Conservation (phyloP, 2,329 filamentous ascomycete species). For the Epichloe gansuensis region DNA sequence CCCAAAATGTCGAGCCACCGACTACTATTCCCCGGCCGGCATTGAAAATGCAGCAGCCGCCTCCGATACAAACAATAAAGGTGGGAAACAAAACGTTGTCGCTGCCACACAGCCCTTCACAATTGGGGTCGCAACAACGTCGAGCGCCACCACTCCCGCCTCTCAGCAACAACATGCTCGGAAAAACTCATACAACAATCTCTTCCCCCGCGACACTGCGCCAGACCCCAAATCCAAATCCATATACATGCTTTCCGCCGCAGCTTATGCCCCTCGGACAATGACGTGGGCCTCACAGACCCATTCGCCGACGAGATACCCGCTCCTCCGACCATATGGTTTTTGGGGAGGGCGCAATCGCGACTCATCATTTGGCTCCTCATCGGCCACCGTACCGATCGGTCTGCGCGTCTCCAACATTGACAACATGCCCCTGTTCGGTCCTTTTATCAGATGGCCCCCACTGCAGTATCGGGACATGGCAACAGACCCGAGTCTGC, state of each 20-base stretch:
- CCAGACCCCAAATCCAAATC: constrained; percentile 16
- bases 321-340: constrained; percentile 33
- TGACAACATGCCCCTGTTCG: constrained; percentile 31
- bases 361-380: constrained; percentile 52
- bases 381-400: constrained; percentile 59
- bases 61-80: no score
- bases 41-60: neutral
- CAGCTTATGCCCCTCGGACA: constrained; percentile 5
- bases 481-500: neutral
- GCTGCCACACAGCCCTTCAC: neutral
- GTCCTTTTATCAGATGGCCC: constrained; percentile 6
- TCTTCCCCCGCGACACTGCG: constrained; percentile 8
- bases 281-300: neutral
- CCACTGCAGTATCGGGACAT: neutral
- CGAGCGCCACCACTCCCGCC: neutral
- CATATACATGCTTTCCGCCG: constrained; percentile 27
- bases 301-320: constrained; percentile 11
- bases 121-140: neutral
- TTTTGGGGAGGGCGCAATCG: constrained; percentile 29
- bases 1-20: neutral
- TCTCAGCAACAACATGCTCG: neutral
- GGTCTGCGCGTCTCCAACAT: constrained; percentile 54
- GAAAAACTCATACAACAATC: constrained; percentile 7
- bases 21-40: neutral
- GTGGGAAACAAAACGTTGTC: neutral